Percentiles rank a stretch among this genome's conserved stretches.
Evolutionary conservation across 495 filamentous ascomycete species (phyloP).

Genomic region (Talaromyces ruber): DNA sequence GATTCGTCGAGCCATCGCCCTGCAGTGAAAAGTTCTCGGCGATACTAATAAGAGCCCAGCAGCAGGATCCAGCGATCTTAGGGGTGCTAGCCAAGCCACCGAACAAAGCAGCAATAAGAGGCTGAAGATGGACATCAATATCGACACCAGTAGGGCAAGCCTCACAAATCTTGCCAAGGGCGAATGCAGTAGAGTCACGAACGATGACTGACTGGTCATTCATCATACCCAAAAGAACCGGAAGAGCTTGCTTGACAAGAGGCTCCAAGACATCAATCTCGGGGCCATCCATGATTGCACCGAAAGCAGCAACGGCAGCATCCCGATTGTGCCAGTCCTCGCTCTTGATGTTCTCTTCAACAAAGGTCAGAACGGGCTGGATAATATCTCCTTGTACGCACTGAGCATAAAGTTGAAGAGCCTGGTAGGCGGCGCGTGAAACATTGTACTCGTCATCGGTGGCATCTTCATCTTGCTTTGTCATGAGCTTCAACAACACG

Average conservation of each 20-base stretch:
- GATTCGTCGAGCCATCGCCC: constrained; percentile 64
- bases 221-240: constrained; percentile 93
- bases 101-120: constrained; percentile 82
- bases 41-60: constrained; percentile 98
- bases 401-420: constrained; percentile 88
- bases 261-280: constrained; percentile 82
- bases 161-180: constrained; percentile 92
- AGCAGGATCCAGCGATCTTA: constrained; percentile 97
- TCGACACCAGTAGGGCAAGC: constrained; percentile 83
- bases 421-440: constrained; percentile 91
- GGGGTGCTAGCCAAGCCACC: constrained; percentile 80
- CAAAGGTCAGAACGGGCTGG: constrained; percentile 73
- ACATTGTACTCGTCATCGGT: constrained; percentile 95
- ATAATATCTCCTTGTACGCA: constrained; percentile 77
- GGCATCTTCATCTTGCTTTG: constrained; percentile 96
- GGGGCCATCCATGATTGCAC: constrained; percentile 97
- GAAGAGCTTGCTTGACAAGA: constrained; percentile 87
- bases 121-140: constrained; percentile 67
- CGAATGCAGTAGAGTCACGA: constrained; percentile 94
- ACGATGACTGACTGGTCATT: constrained; percentile 80
- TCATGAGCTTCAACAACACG: constrained; percentile 78
- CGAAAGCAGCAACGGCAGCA: constrained; percentile 95
- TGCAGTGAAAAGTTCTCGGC: constrained; percentile 91
- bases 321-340: constrained; percentile 92
- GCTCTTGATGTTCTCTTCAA: constrained; percentile 79